A percentile compares a stretch with the other conserved stretches of the same genome.
phyloP scores from a whole-genome alignment of 1,139 yeast species.

The Tardiomyces depauwii region DNA sequence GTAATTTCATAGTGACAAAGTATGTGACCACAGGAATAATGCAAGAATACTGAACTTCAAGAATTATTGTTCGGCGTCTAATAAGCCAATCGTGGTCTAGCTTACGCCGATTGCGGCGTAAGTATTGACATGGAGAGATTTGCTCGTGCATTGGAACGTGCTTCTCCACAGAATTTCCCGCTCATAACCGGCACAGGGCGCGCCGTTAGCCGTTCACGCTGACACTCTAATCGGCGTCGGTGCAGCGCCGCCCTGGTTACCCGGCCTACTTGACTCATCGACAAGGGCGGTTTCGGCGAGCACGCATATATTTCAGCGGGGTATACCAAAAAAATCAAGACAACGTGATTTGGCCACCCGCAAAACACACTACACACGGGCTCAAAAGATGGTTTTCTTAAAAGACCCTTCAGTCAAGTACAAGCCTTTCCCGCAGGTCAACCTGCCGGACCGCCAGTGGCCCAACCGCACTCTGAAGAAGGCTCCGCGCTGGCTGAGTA shows the following conservation, averaged over 20 bases:
- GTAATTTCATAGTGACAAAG: too few relatives aligned
- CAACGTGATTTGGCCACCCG: background rate
- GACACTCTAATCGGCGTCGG: too few relatives aligned
- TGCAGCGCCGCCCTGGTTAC: background rate
- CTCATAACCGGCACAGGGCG: too few relatives aligned
- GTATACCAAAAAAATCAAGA: background rate
- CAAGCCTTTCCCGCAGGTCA: conserved; percentile 52
- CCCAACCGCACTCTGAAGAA: conserved; percentile 62
- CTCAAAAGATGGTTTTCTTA: conserved; percentile 32
- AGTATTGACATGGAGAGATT: too few relatives aligned
- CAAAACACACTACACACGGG: background rate
- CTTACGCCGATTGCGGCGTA: too few relatives aligned
- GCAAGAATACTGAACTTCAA: too few relatives aligned
- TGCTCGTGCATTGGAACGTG: too few relatives aligned
- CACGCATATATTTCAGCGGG: background rate
- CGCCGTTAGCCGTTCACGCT: too few relatives aligned
- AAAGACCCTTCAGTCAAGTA: conserved; percentile 75
- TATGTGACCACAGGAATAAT: too few relatives aligned
- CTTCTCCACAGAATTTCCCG: too few relatives aligned
- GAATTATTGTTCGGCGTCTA: too few relatives aligned
- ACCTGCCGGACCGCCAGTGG: conserved; percentile 77
- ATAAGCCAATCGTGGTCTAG: too few relatives aligned
- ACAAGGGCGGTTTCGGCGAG: background rate
- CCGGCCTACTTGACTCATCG: background rate
- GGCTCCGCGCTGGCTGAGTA: conserved; percentile 94